A percentile compares a stretch with the other conserved stretches of the same genome.
Evolutionary conservation across 1,284 basidiomycete genomes (phyloP).

Genomic region (Tremellales sp.): DNA sequence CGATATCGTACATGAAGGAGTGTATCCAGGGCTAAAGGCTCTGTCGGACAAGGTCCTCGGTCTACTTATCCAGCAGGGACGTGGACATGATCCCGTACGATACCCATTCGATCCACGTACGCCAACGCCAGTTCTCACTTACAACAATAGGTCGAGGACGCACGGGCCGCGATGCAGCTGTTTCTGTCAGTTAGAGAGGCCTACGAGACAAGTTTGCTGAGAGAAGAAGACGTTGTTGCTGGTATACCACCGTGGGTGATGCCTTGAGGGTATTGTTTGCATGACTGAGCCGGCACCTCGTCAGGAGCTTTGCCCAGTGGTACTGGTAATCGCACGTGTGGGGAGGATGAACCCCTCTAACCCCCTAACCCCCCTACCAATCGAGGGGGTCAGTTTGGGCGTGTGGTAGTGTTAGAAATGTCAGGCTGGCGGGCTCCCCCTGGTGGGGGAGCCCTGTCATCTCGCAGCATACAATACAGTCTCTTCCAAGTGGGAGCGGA

Average conservation of each 20-base stretch:
- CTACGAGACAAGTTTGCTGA: slow-evolving; percentile 29
- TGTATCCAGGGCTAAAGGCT: slow-evolving; percentile 49
- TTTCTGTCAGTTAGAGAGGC: slow-evolving; percentile 37
- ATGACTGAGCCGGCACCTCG: background rate
- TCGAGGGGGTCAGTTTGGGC: too few relatives aligned
- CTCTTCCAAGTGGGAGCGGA: too few relatives aligned
- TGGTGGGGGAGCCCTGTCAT: too few relatives aligned
- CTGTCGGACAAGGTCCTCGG: slow-evolving; percentile 51
- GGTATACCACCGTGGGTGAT: slow-evolving; percentile 29
- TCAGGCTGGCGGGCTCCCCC: too few relatives aligned
- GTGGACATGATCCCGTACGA: slow-evolving; percentile 47
- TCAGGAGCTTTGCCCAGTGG: slow-evolving; percentile 1
- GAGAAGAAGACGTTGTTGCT: slow-evolving; percentile 27
- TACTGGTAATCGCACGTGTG: too few relatives aligned
- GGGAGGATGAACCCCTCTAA: too few relatives aligned
- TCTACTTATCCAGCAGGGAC: slow-evolving; percentile 49
- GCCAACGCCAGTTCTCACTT: background rate
- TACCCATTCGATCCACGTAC: background rate
- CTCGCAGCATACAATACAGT: too few relatives aligned
- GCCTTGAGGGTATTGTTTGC: background rate
- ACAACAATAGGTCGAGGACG: slow-evolving; percentile 38
- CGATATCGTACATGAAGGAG: slow-evolving; percentile 31
- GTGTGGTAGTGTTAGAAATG: too few relatives aligned
- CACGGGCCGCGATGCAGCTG: slow-evolving; percentile 34
- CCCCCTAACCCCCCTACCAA: too few relatives aligned